Percentiles rank a stretch among this genome's conserved stretches.
Conservation (phyloP, 345 rosid species). For the Eucalyptus pauciflora region DNA sequence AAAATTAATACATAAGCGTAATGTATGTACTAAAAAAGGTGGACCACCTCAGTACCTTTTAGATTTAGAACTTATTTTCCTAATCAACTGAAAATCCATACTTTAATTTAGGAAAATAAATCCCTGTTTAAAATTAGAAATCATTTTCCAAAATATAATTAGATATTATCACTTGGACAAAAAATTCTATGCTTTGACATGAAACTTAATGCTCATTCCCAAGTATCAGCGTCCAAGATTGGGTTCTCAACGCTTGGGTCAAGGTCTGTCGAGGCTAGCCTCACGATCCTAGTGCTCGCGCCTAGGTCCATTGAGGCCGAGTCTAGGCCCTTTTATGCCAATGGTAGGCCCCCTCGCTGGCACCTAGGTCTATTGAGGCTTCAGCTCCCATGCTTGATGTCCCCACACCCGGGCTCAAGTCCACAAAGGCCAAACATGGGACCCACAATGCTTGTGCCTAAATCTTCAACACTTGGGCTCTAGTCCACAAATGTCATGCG, state of each 20-base stretch:
- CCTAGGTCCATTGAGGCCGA: neutral
- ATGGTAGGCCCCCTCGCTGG: too few species aligned
- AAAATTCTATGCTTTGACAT: too few species aligned
- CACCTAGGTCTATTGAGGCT: neutral
- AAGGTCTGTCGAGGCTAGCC: fast-evolving
- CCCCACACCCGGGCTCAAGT: fast-evolving
- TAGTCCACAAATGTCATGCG: neutral
- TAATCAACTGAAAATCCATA: neutral
- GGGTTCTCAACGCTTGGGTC: too few species aligned
- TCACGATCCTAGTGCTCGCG: fast-evolving
- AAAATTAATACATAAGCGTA: neutral
- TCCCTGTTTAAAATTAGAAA: too few species aligned
- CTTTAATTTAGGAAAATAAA: neutral
- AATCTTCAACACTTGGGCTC: neutral
- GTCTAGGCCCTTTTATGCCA: too few species aligned
- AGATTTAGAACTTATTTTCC: neutral
- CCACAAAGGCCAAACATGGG: neutral
- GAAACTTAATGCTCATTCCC: too few species aligned
- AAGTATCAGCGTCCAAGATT: too few species aligned
- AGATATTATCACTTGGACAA: too few species aligned
- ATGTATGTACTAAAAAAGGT: neutral
- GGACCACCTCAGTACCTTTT: neutral
- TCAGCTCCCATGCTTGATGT: neutral
- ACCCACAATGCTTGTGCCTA: neutral
- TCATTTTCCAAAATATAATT: too few species aligned